A percentile compares a stretch with the other conserved stretches of the same genome.
phyloP scores from a whole-genome alignment of 805 yeast species.

The Wickerhamiella domercqiae region DNA sequence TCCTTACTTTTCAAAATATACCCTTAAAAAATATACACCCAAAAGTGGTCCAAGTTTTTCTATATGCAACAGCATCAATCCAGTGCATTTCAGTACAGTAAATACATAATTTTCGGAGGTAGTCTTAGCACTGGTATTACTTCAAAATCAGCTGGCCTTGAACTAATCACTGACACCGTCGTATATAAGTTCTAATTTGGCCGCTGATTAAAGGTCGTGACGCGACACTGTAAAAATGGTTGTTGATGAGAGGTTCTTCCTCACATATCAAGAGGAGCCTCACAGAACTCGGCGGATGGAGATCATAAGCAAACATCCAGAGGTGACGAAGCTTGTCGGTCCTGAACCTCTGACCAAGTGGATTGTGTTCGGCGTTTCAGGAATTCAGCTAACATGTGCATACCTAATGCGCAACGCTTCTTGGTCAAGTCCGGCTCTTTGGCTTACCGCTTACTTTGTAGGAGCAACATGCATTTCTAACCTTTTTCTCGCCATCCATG shows the following conservation, averaged over 20 bases:
- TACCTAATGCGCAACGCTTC: constrained; percentile 41
- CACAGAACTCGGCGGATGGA: constrained; percentile 59
- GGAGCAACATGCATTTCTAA: constrained; percentile 85
- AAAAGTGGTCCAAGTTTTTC: too few relatives aligned
- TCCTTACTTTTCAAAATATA: too few relatives aligned
- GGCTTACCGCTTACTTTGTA: constrained; percentile 52
- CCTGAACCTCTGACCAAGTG: constrained; percentile 78
- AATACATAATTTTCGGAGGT: too few relatives aligned
- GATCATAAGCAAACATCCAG: constrained; percentile 62
- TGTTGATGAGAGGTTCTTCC: constrained; percentile 36
- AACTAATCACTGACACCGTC: too few relatives aligned
- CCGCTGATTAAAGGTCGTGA: too few relatives aligned
- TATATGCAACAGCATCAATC: too few relatives aligned
- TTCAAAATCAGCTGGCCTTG: too few relatives aligned
- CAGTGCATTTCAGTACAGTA: too few relatives aligned
- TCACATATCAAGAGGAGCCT: constrained; percentile 75
- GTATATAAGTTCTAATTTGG: too few relatives aligned
- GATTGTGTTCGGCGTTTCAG: constrained; percentile 49
- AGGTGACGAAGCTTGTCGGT: constrained; percentile 66
- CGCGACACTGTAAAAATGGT: too few relatives aligned
- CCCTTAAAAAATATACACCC: too few relatives aligned
- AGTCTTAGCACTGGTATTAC: too few relatives aligned
- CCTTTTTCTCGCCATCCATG: constrained; percentile 76
- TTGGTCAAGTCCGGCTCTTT: constrained; percentile 38
- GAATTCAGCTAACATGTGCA: constrained; percentile 52